Conservation (phyloP, 2,329 filamentous ascomycete species). For the Chrysoporthe cubensis region DNA sequence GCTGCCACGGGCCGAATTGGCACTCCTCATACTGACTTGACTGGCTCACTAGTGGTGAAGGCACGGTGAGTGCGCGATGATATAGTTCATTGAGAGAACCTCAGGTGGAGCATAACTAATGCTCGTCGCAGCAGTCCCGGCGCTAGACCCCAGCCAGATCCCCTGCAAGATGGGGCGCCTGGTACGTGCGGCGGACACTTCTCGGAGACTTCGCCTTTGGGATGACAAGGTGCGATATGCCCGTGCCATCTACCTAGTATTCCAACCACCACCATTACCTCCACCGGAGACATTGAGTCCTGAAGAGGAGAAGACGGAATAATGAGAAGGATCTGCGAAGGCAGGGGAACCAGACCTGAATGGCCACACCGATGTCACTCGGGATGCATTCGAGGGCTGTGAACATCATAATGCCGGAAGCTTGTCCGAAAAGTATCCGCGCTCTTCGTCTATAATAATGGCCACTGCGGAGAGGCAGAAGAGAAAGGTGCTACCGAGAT, state of each 20-base stretch:
- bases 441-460: background rate
- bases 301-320: background rate
- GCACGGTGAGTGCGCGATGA: background rate
- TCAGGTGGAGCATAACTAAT: background rate
- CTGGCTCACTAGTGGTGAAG: background rate
- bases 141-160: no score
- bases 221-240: background rate
- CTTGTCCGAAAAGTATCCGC: background rate
- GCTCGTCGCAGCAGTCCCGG: background rate
- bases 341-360: background rate
- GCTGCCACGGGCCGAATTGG: no score
- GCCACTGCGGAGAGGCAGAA: background rate
- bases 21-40: background rate
- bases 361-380: background rate
- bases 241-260: no score
- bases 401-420: background rate
- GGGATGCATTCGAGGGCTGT: background rate
- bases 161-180: background rate
- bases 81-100: background rate
- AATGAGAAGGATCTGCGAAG: background rate
- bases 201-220: constrained; percentile 8
- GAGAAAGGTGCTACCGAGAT: background rate
- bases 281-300: background rate
- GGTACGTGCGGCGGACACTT: background rate
- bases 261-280: no score